Base-by-base conservation (phyloP, 2,329 filamentous ascomycete genomes). In the Corniculantispora saksenae region DNA sequence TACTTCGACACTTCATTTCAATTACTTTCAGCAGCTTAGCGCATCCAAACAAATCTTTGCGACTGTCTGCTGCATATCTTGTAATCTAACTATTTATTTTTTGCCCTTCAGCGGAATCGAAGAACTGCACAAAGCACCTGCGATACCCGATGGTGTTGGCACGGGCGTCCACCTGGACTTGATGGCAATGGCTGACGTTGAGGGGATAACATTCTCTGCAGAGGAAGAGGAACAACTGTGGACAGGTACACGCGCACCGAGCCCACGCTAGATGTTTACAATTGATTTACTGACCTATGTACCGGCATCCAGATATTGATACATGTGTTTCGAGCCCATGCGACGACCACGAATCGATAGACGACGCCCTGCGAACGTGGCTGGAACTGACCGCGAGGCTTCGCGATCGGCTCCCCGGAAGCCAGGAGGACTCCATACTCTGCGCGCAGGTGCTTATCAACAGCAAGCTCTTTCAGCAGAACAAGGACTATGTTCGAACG, bases 191-290 rank as follows among this genome's bases (percentile, higher is more conserved):
- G 80, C 81, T 72, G 81, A 91, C 81, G 86, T 87, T 79, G 90
- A 93, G 66, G 74, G 73, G 65, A 66, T 86, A 74, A 85, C 84
- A 72, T 85, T 87, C 78, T 84, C 83, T 74, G 84, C 92, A 78
- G 90, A 94, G 79, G 89, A 88, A 78, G 92, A 93, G 80, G 86
- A 93, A 77, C 89, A 94, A 79, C 93, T 97, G 81, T 97, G 93
- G 94, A 84, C 89, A 79, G 91, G 94, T 97, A 70, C 70, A 78
- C 74, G 27, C 5, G 13, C 25, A 29, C 8, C 25, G 32, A 32
- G 10, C 32, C 32, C 32, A 5, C n/a, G 3, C 25, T 35, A n/a
- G 12, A 13, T 1, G 9, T 4, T 25, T 3, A 8, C 54, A 27
- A 54, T 17, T 29, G 43, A 50, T 53, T 54, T 38, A 62, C 43